These are phyloP conservation scores for Blastobotrys malaysiensis DNA, from an alignment of 1,139 yeast genomes.

Conservation along the genomic window DNA sequence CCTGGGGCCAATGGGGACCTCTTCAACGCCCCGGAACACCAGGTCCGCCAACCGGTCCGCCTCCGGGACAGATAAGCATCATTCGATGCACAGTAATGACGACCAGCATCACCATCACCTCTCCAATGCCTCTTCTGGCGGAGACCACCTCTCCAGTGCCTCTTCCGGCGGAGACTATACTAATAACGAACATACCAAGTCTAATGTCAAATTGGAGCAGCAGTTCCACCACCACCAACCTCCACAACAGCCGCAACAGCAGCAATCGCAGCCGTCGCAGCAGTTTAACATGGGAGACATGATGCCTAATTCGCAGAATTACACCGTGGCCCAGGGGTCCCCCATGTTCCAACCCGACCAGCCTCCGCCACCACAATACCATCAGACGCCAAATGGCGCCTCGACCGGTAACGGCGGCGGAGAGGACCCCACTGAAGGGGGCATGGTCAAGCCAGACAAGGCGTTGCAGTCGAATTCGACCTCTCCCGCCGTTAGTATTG, in stretches of 20 bases:
- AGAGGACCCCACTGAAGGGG: background rate
- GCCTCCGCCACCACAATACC: background rate
- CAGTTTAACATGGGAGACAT: slow-evolving; percentile 1
- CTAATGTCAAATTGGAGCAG: slow-evolving; percentile 1
- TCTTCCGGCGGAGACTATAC: background rate
- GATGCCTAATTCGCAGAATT: background rate
- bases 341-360: slow-evolving; percentile 1
- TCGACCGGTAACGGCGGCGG: background rate
- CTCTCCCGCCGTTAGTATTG: slow-evolving; percentile 1
- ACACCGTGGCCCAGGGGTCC: background rate
- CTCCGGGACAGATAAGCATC: background rate
- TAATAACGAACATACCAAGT: background rate
- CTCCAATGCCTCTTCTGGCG: background rate
- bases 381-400: background rate
- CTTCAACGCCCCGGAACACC: background rate
- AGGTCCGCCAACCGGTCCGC: background rate
- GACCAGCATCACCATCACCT: background rate
- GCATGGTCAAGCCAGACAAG: background rate
- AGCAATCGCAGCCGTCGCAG: slow-evolving; percentile 9
- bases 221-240: slow-evolving; percentile 12
- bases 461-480: background rate
- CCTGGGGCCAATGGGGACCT: background rate
- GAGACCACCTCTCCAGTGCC: background rate
- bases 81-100: background rate
- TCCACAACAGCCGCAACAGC: slow-evolving; percentile 7